Evolutionary conservation across 2,329 filamentous ascomycete genomes (phyloP).

Genomic region (Pseudocercospora vitis): DNA sequence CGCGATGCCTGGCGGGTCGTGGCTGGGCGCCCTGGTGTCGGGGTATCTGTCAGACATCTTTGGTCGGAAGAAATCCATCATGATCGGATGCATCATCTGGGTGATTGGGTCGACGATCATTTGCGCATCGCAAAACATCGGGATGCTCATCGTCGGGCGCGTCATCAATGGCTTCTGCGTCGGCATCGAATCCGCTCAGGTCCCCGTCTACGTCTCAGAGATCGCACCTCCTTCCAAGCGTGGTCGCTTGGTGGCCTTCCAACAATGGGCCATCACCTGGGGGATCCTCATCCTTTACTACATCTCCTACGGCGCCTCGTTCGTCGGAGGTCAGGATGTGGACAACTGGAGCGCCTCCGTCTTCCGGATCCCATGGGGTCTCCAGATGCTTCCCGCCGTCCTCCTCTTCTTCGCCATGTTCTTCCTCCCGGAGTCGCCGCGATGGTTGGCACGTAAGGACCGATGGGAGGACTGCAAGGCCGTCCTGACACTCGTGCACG

Average conservation of each 20-base stretch:
- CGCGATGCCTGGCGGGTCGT: conserved; percentile 70
- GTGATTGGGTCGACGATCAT: conserved; percentile 61
- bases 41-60: conserved; percentile 59
- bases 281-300: conserved; percentile 68
- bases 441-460: conserved; percentile 49
- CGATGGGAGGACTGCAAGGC: conserved; percentile 46
- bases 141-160: conserved; percentile 68
- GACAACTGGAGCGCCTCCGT: conserved; percentile 33
- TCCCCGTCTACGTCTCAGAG: conserved; percentile 64
- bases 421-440: conserved; percentile 45
- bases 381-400: conserved; percentile 30
- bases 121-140: conserved; percentile 62
- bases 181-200: conserved; percentile 68
- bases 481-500: conserved; percentile 47
- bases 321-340: conserved; percentile 49
- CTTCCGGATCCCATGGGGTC: conserved; percentile 13
- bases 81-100: conserved; percentile 46
- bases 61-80: conserved; percentile 55
- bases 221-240: conserved; percentile 58
- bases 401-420: conserved; percentile 43
- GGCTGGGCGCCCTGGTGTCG: conserved; percentile 60
- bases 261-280: conserved; percentile 70
- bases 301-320: conserved; percentile 64
- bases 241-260: conserved; percentile 67
- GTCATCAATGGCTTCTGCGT: conserved; percentile 69